Conservation (phyloP, 192 early-diverging fungal genomes). For the Dissophora ornata region DNA sequence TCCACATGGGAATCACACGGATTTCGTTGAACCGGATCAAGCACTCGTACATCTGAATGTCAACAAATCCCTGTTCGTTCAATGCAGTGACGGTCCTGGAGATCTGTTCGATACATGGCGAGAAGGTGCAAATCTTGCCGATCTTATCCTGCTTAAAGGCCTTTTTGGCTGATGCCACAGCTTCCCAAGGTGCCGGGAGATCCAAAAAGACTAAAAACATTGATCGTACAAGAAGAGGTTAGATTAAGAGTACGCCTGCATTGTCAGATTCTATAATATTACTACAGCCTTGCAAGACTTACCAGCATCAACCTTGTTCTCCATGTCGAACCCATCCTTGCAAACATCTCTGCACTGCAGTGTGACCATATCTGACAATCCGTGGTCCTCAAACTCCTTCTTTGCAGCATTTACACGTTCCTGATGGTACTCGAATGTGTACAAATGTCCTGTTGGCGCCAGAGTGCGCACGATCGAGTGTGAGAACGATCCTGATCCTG, state of each 20-base stretch:
- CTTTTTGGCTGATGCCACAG: slow-evolving; percentile 83
- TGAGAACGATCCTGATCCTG: slow-evolving; percentile 97
- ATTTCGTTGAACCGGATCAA: slow-evolving; percentile 85
- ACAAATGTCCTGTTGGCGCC: slow-evolving; percentile 88
- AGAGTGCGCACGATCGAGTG: slow-evolving; percentile 92
- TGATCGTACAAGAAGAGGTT: background rate
- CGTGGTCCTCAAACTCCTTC: slow-evolving; percentile 87
- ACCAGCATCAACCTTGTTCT: slow-evolving; percentile 80
- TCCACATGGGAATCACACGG: slow-evolving; percentile 66
- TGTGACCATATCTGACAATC: slow-evolving; percentile 73
- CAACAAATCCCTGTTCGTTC: slow-evolving; percentile 84
- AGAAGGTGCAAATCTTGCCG: slow-evolving; percentile 94
- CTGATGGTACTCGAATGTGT: slow-evolving; percentile 94
- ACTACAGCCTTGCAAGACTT: background rate
- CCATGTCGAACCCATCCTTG: slow-evolving; percentile 84
- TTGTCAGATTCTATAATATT: too few species aligned
- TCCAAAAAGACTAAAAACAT: slow-evolving; percentile 96
- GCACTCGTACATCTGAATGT: slow-evolving; percentile 89
- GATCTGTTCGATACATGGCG: slow-evolving; percentile 97
- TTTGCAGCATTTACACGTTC: slow-evolving; percentile 73
- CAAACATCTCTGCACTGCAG: slow-evolving; percentile 89
- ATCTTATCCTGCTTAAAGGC: slow-evolving; percentile 84
- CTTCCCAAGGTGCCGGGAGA: slow-evolving; percentile 97
- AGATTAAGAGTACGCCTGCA: background rate
- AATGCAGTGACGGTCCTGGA: slow-evolving; percentile 80